Conservation (phyloP, 768 basidiomycete species). For the Guyanaporus albipodus region DNA sequence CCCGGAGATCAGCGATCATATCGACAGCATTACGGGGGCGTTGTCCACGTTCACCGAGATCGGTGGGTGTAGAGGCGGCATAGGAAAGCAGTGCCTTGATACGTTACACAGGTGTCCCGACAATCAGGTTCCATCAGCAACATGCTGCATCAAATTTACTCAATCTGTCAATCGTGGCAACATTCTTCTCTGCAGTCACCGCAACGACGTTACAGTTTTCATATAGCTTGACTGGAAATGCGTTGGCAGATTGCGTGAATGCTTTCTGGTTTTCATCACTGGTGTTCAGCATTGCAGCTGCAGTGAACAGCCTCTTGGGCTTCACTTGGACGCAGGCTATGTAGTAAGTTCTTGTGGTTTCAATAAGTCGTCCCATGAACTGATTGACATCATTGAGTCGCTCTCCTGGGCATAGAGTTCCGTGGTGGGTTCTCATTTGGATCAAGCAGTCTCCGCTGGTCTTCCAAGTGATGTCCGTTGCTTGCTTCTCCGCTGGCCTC, state of each 20-base stretch:
- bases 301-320: slow-evolving; percentile 48
- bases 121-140: slow-evolving; percentile 49
- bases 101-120: slow-evolving; percentile 42
- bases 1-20: slow-evolving; percentile 47
- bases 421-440: slow-evolving; percentile 68
- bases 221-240: slow-evolving; percentile 29
- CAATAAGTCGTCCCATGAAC: too few species aligned
- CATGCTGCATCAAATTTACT: slow-evolving; percentile 44
- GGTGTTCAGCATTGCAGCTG: slow-evolving; percentile 51
- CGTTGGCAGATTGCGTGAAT: slow-evolving; percentile 42
- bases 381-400: too few species aligned
- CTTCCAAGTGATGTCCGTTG: slow-evolving; percentile 78
- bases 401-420: too few species aligned
- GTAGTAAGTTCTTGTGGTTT: too few species aligned
- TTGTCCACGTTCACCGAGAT: slow-evolving; percentile 49
- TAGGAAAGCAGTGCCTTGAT: slow-evolving; percentile 19
- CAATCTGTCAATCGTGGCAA: slow-evolving; percentile 49
- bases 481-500: slow-evolving; percentile 75
- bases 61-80: slow-evolving; percentile 32
- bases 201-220: slow-evolving; percentile 50
- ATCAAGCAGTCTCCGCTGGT: slow-evolving; percentile 82
- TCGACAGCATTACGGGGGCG: slow-evolving; percentile 46
- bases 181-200: slow-evolving; percentile 51
- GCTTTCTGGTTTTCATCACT: slow-evolving; percentile 54
- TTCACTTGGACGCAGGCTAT: slow-evolving; percentile 53